Base-by-base conservation (phyloP, 208 protist species). In the Wallacemonas collosoma region DNA sequence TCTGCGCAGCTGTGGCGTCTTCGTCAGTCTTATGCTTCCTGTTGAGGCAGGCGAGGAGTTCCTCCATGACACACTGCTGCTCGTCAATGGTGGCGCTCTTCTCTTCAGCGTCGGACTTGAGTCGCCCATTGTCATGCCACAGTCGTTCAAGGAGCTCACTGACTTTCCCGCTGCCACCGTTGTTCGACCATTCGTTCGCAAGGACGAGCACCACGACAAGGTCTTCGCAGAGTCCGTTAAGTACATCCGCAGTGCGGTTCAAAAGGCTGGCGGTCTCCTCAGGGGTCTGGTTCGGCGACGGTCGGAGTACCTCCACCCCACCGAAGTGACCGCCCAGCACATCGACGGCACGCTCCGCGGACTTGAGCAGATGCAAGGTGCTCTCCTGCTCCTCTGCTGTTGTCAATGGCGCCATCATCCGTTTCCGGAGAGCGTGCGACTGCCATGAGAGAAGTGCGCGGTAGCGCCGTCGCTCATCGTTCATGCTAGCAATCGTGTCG, bases 161-260 rank as follows among this genome's bases (percentile, higher is more conserved):
- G 39, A 88, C 83, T 54, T 68, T 44, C 67, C 77, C 80, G 15
- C 47, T 71, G 1, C 61, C 71, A 0, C 79, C 73, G n/a, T 79
- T 62, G 36, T 70, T 57, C 1, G 83, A 88, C 80, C 79, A 88
- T 38, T 82, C 39, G 11, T 80, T 82, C 2, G 83, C 75, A 14
- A 80, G 71, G 36, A 85, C 79, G 3, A 85, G 74, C 54, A 82
- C 83, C 6, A 79, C 83, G 12, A 82, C 63, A 56, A 88, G 68
- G 56, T 82, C 77, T 50, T 88, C 83, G 70, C 83, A 83, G 12
- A 88, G 61, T 3, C 47, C 61, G 61, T 60, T 57, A 0, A 74
- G 60, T 15, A 36, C 35, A 17, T 62, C 44, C 8, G 48, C 60
- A 3, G 61, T 48, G 3, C 5, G 4, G 8, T 67, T 48, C 14